phyloP scores from a whole-genome alignment of 495 filamentous ascomycete genomes.

The Tuber microsphaerosporum region DNA sequence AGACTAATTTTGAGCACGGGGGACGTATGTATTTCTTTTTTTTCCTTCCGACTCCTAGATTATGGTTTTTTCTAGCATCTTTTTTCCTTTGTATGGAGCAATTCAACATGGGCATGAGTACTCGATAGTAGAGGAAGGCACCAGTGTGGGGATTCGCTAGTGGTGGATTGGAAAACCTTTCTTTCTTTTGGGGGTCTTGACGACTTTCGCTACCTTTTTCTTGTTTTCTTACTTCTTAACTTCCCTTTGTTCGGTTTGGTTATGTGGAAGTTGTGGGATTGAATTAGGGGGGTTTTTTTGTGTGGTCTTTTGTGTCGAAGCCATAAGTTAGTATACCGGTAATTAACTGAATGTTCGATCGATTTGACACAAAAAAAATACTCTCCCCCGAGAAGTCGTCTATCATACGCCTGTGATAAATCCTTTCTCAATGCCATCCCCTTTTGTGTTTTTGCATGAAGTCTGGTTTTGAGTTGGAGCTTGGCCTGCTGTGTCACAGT shows the following conservation, averaged over 20 bases:
- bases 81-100: constrained; percentile 12
- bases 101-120: constrained; percentile 34
- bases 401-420: background rate
- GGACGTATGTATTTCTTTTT: background rate
- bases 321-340: background rate
- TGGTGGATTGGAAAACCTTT: background rate
- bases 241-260: constrained; percentile 2
- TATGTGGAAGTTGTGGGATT: background rate
- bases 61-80: constrained; percentile 14
- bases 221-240: background rate
- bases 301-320: background rate
- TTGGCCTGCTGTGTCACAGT: background rate
- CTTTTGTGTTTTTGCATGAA: background rate
- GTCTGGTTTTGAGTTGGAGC: background rate
- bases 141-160: constrained; percentile 4
- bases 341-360: background rate
- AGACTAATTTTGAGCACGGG: background rate
- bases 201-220: background rate
- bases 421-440: background rate
- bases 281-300: background rate
- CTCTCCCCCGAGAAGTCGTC: background rate
- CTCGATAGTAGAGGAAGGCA: constrained; percentile 36
- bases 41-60: background rate
- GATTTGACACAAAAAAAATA: background rate
- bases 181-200: constrained; percentile 2